Conservation (phyloP, 495 filamentous ascomycete genomes). For the Xylaria bambusicola region DNA sequence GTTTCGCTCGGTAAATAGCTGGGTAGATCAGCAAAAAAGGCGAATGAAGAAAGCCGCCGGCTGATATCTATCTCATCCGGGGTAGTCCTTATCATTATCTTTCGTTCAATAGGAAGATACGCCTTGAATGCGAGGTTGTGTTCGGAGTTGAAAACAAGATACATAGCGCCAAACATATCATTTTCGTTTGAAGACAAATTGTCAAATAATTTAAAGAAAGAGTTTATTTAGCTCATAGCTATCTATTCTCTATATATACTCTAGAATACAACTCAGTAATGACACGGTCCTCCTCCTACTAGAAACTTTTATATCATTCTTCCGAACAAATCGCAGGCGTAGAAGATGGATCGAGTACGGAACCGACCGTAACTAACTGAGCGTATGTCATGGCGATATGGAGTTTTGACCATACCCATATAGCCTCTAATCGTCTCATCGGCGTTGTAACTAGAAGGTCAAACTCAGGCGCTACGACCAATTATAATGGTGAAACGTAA, state of each 20-base stretch:
- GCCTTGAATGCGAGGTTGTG: background rate
- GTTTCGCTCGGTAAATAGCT: constrained; percentile 59
- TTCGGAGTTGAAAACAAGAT: too few relatives aligned
- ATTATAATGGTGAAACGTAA: background rate
- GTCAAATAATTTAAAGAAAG: too few relatives aligned
- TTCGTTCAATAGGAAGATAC: background rate
- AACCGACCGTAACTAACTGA: too few relatives aligned
- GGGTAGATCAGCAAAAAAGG: constrained; percentile 62
- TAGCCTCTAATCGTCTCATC: background rate
- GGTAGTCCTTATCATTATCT: background rate
- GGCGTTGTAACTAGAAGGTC: background rate
- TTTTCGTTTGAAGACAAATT: background rate
- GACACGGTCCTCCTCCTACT: too few relatives aligned
- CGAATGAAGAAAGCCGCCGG: constrained; percentile 36
- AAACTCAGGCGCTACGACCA: background rate
- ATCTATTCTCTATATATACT: too few relatives aligned
- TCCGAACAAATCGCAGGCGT: too few relatives aligned
- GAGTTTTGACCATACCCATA: background rate
- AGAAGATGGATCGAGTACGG: too few relatives aligned
- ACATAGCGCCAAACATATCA: too few relatives aligned
- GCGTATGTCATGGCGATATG: too few relatives aligned
- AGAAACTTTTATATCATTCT: too few relatives aligned
- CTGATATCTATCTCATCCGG: background rate
- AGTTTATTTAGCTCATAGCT: too few relatives aligned
- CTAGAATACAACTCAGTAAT: constrained; percentile 9